Conservation (phyloP, 306 rosid species). For the Argentina anserina region DNA sequence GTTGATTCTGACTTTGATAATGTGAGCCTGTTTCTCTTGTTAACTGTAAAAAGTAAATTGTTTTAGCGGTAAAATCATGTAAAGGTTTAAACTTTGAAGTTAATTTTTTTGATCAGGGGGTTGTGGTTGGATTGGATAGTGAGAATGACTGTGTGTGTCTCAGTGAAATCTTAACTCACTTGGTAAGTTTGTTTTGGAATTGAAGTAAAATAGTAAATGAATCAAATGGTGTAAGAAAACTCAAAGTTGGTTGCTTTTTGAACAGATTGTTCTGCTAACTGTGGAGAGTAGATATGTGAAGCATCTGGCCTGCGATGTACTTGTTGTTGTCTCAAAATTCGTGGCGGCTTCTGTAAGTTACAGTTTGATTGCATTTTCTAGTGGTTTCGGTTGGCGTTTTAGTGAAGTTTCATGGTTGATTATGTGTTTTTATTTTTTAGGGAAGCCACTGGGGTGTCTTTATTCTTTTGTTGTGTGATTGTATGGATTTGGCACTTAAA, state of each 20-base stretch:
- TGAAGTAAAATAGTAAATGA: background rate
- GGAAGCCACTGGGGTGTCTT: slow-evolving; percentile 39
- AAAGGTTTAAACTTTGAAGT: background rate
- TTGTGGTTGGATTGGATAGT: slow-evolving; percentile 12
- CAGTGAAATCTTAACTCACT: slow-evolving; percentile 17
- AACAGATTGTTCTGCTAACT: slow-evolving; percentile 33
- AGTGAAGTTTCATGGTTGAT: background rate
- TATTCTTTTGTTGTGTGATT: slow-evolving; percentile 42
- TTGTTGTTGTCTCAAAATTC: slow-evolving; percentile 24
- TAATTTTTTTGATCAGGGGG: slow-evolving; percentile 19
- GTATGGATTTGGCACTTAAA: slow-evolving; percentile 42
- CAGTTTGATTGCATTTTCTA: background rate
- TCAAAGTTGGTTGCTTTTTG: background rate
- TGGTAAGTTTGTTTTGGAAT: slow-evolving; percentile 24
- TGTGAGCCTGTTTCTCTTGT: slow-evolving; percentile 22
- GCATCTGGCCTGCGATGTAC: slow-evolving; percentile 39
- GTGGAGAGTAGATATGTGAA: slow-evolving; percentile 29
- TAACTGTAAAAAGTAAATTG: background rate
- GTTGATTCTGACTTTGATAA: slow-evolving; percentile 20
- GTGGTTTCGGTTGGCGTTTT: background rate
- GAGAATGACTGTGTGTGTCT: slow-evolving; percentile 18
- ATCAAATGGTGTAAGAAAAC: background rate
- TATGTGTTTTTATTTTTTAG: slow-evolving; percentile 28
- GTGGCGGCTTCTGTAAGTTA: slow-evolving; percentile 28
- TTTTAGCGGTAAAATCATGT: background rate